A percentile compares a stretch with the other conserved stretches of the same genome.
Conservation (phyloP, 345 rosid species). For the Capsella bursapastoris region DNA sequence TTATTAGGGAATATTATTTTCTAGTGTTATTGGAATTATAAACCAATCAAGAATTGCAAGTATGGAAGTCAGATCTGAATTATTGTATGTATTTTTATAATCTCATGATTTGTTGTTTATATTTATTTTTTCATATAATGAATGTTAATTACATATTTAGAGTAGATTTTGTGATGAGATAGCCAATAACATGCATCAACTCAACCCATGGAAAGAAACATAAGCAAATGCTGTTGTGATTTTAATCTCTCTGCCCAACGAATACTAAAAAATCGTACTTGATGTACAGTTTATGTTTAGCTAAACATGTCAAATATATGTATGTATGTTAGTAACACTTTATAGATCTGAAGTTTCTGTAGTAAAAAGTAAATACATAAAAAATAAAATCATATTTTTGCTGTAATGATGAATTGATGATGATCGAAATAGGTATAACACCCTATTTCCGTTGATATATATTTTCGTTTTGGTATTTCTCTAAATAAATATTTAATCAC, state of each 20-base stretch:
- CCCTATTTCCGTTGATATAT: not conserved
- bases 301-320: not conserved
- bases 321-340: not conserved
- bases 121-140: not conserved
- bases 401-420: too few relatives aligned
- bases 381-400: too few relatives aligned
- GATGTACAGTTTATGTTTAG: not conserved
- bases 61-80: constrained; percentile 26
- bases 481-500: not conserved
- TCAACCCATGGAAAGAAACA: not conserved
- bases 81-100: not conserved
- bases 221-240: not conserved
- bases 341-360: not conserved
- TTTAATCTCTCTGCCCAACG: not conserved
- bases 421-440: too few relatives aligned
- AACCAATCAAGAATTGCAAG: constrained; percentile 28
- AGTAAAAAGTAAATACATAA: too few relatives aligned
- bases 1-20: constrained; percentile 14
- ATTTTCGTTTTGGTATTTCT: not conserved
- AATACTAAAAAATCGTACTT: not conserved
- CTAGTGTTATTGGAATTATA: not conserved
- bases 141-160: not conserved
- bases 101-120: not conserved
- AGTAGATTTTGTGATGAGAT: not conserved
- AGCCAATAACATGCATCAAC: not conserved